A percentile compares a stretch with the other conserved stretches of the same genome.
phyloP scores from a whole-genome alignment of 2,329 filamentous ascomycete genomes.

The Biscogniauxia mediterranea region DNA sequence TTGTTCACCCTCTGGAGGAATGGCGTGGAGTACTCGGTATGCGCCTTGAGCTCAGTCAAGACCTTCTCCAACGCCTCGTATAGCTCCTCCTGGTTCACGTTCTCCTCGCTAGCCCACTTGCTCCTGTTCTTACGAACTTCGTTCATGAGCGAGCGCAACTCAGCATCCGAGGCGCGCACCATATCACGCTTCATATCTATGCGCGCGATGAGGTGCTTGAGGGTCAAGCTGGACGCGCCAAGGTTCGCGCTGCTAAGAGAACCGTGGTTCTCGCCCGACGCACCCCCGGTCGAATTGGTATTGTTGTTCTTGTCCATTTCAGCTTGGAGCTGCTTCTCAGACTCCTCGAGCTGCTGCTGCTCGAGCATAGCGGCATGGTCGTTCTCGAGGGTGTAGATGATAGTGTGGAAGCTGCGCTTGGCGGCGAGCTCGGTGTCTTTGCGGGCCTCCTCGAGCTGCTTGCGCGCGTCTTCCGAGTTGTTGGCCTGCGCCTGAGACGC shows the following conservation, averaged over 20 bases:
- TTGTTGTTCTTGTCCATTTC: constrained; percentile 75
- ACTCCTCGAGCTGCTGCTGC: constrained; percentile 94
- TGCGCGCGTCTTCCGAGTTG: constrained; percentile 82
- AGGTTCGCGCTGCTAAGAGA: constrained; percentile 91
- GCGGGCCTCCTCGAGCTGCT: constrained; percentile 88
- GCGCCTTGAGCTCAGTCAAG: constrained; percentile 92
- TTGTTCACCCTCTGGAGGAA: constrained; percentile 96
- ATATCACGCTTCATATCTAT: constrained; percentile 91
- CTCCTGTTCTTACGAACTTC: constrained; percentile 97
- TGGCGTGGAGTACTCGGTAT: constrained; percentile 95
- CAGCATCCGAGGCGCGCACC: constrained; percentile 88
- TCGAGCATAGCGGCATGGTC: constrained; percentile 96
- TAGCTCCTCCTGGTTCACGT: constrained; percentile 94
- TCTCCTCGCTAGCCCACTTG: constrained; percentile 98
- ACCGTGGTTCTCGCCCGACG: constrained; percentile 68
- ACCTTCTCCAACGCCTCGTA: constrained; percentile 98
- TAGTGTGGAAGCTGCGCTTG: constrained; percentile 84
- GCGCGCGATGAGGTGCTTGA: constrained; percentile 94
- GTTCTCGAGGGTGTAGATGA: constrained; percentile 94
- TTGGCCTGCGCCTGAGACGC: constrained; percentile 50
- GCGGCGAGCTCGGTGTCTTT: constrained; percentile 87
- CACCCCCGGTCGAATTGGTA: constrained; percentile 48
- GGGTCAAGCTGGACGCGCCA: constrained; percentile 88
- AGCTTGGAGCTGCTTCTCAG: constrained; percentile 91
- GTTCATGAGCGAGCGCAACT: constrained; percentile 89